phyloP scores from a whole-genome alignment of 495 filamentous ascomycete species.

The Penicillium atrosanguineum region DNA sequence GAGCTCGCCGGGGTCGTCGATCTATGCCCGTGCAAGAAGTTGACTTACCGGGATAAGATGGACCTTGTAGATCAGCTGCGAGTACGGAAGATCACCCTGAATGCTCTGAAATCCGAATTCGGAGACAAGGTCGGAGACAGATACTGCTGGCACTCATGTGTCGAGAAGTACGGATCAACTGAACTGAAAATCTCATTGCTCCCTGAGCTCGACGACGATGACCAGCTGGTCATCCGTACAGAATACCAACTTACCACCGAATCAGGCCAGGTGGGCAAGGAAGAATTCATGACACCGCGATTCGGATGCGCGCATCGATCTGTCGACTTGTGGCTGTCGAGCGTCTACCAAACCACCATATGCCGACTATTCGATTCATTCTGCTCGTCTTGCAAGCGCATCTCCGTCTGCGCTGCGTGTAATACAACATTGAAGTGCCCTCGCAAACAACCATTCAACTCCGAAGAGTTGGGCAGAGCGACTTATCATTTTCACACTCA shows the following conservation, averaged over 20 bases:
- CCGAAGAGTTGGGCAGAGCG: conserved; percentile 23
- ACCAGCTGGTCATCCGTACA: conserved; percentile 35
- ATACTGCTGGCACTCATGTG: conserved; percentile 48
- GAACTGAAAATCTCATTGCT: conserved; percentile 37
- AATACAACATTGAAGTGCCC: conserved; percentile 37
- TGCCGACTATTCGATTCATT: conserved; percentile 39
- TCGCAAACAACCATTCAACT: conserved; percentile 33
- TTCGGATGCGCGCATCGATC: conserved; percentile 49
- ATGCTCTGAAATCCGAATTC: conserved; percentile 30
- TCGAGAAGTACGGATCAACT: conserved; percentile 41
- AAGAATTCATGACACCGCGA: conserved; percentile 43
- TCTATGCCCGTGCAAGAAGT: conserved; percentile 47
- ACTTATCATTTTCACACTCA: conserved; percentile 44
- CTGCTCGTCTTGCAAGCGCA: conserved; percentile 40
- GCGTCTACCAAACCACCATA: conserved; percentile 42
- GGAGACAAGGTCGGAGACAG: conserved; percentile 29
- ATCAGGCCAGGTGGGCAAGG: conserved; percentile 41
- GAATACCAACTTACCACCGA: conserved; percentile 42
- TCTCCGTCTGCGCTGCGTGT: conserved; percentile 41
- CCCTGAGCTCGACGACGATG: conserved; percentile 36
- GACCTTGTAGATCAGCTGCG: conserved; percentile 37
- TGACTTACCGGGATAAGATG: conserved; percentile 44
- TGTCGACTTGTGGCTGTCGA: conserved; percentile 45
- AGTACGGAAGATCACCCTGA: conserved; percentile 29
- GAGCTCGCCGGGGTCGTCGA: conserved; percentile 43